Base-by-base conservation (phyloP, 1,284 basidiomycete species). In the Marasmius fiardii region DNA sequence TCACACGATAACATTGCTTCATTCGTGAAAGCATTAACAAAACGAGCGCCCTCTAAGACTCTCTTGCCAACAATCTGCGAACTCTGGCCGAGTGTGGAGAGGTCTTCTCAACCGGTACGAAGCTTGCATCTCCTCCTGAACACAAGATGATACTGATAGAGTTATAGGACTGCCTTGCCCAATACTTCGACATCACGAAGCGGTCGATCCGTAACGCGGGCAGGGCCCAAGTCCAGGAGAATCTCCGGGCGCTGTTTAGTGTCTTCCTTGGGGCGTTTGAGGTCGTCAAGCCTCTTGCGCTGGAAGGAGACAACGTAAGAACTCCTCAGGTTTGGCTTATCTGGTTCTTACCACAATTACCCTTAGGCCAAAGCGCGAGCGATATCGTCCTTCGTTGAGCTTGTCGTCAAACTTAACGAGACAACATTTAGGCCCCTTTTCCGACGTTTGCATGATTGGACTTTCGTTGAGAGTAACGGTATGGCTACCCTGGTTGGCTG, bases 351-450 rank as follows among this genome's bases (percentile, higher is more conserved):
- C 57, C n/a, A n/a, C n/a, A n/a, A n/a, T n/a, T n/a, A n/a, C n/a
- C n/a, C n/a, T n/a, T n/a, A 88, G 83, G 74, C 78, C n/a, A 80
- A 86, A 66, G 62, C 68, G n/a, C 66, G 69, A 21, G 69, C 78
- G n/a, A 80, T 93, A 58, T 72, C 78, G 1, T 87, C 93, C 2
- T 98, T 97, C 78, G 78, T 90, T 21, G 90, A 95, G 67, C 76
- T 98, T 16, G 92, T 95, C 10, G 84, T 94, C 60, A 98, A 98
- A 72, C 79, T 99, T 52, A 98, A 96, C 65, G 97, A 99, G 67
- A 83, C 86, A 0, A 82, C 90, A 0, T 98, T 99, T 86, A 86
- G 87, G 62, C 96, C 96, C 1, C 74, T 98, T 18, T 97, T 98
- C 79, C 85, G 95, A 58, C 87, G 88, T 59, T 74, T 95, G 61